These are phyloP conservation scores for Monilinia fructicola DNA, from an alignment of 2,329 filamentous ascomycete species.

Conservation along the genomic window DNA sequence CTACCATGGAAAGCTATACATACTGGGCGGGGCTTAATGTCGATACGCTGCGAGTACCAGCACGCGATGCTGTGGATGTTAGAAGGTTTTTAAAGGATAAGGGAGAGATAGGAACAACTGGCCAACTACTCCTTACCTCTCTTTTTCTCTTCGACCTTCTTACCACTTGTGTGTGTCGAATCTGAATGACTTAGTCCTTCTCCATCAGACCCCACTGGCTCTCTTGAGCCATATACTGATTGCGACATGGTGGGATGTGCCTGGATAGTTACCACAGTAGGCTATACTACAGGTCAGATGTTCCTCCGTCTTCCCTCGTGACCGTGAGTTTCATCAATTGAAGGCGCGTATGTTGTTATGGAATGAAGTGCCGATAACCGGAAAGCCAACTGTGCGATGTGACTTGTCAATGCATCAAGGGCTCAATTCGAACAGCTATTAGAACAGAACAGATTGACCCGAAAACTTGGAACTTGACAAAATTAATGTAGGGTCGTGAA, in stretches of 20 bases:
- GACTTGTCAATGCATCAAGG: background rate
- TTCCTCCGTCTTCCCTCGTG: conserved; percentile 5
- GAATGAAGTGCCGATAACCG: background rate
- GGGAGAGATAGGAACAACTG: background rate
- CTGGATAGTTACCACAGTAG: background rate
- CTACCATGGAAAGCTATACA: background rate
- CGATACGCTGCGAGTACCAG: conserved; percentile 73
- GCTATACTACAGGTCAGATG: background rate
- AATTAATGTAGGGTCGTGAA: background rate
- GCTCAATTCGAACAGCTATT: background rate
- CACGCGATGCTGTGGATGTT: conserved; percentile 36
- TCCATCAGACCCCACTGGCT: background rate
- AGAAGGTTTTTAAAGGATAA: conserved; percentile 15
- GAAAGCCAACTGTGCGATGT: conserved; percentile 1
- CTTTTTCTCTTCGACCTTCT: conserved; percentile 25
- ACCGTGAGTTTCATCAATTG: background rate
- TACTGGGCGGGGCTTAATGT: conserved; percentile 53
- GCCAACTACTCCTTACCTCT: conserved; percentile 31
- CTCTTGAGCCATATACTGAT: background rate
- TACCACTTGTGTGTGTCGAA: background rate
- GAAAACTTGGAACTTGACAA: background rate
- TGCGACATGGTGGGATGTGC: conserved; percentile 14
- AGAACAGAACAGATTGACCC: background rate
- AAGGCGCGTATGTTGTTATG: background rate
- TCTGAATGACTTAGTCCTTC: background rate